Evolutionary conservation across 257 asterid species (phyloP).

Genomic region (Solanum sejunctum): DNA sequence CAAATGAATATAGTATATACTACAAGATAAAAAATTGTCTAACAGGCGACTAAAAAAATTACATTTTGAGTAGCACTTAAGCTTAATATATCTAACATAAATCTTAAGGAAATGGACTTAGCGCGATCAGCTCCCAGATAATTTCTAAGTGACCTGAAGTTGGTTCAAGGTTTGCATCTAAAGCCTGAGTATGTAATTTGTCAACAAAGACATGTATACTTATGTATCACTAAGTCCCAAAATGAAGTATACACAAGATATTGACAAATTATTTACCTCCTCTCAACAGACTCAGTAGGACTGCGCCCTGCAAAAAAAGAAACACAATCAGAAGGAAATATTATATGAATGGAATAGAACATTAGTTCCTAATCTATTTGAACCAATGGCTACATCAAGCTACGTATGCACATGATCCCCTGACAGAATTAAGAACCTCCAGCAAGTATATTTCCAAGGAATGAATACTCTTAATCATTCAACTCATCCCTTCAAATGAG

Average conservation of each 20-base stretch:
- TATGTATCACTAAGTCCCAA: background rate
- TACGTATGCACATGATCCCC: background rate
- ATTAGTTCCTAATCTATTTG: background rate
- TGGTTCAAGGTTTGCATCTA: background rate
- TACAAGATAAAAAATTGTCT: background rate
- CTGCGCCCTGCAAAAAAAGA: slow-evolving; percentile 38
- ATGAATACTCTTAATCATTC: background rate
- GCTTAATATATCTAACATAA: background rate
- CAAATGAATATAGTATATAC: background rate
- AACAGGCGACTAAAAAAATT: background rate
- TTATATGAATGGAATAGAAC: background rate
- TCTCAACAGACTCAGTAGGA: slow-evolving; percentile 34
- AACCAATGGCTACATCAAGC: background rate
- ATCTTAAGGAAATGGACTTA: background rate
- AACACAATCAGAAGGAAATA: background rate
- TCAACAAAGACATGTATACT: background rate
- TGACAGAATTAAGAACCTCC: background rate
- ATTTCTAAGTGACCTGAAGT: background rate
- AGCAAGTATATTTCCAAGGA: background rate
- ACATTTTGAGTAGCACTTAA: background rate
- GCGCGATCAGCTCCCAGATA: background rate
- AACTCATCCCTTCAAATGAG: background rate
- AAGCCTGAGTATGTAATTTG: background rate
- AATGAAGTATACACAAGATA: background rate
- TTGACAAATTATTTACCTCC: slow-evolving; percentile 37